These are phyloP conservation scores for Oemleria cerasiformis DNA, from an alignment of 306 rosid genomes.

Conservation along the genomic window DNA sequence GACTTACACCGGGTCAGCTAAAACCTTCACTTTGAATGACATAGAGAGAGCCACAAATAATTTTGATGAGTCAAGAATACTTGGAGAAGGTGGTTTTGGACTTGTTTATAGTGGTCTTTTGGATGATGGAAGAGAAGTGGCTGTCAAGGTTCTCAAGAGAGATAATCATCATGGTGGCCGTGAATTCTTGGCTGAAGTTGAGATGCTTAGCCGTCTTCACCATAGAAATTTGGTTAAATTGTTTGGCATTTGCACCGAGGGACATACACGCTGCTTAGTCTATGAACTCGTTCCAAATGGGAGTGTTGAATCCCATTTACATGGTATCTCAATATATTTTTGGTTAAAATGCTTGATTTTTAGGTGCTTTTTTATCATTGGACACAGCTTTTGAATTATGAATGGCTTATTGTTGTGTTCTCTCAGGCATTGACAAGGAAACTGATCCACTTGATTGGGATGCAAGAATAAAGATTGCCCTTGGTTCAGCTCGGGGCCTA, in stretches of 20 bases:
- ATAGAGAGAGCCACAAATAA: slow-evolving; percentile 73
- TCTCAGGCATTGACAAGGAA: slow-evolving; percentile 78
- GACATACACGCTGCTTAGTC: slow-evolving; percentile 76
- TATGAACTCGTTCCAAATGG: slow-evolving; percentile 97
- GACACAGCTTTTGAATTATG: slow-evolving; percentile 3
- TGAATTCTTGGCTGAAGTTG: slow-evolving; percentile 96
- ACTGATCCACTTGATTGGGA: slow-evolving; percentile 83
- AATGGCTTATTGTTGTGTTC: slow-evolving; percentile 15
- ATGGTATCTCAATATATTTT: slow-evolving; percentile 43
- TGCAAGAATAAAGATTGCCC: slow-evolving; percentile 85
- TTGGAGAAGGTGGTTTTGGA: slow-evolving; percentile 99
- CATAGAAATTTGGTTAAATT: slow-evolving; percentile 89
- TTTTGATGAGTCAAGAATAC: slow-evolving; percentile 74
- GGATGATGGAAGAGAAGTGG: slow-evolving; percentile 82
- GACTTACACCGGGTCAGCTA: slow-evolving; percentile 71
- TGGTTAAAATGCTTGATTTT: slow-evolving; percentile 12
- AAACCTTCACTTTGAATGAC: slow-evolving; percentile 67
- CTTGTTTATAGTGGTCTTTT: slow-evolving; percentile 72
- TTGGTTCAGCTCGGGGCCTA: slow-evolving; percentile 91
- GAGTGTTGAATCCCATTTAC: slow-evolving; percentile 92
- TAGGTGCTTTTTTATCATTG: not conserved
- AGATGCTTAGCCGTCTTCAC: slow-evolving; percentile 96
- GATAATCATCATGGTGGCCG: slow-evolving; percentile 79
- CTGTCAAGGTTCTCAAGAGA: slow-evolving; percentile 91
- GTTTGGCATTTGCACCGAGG: slow-evolving; percentile 83